Percentiles rank a stretch among this genome's conserved stretches.
These are phyloP conservation scores for Ogataea haglerorum DNA, from an alignment of 805 yeast genomes.

Conservation along the genomic window DNA sequence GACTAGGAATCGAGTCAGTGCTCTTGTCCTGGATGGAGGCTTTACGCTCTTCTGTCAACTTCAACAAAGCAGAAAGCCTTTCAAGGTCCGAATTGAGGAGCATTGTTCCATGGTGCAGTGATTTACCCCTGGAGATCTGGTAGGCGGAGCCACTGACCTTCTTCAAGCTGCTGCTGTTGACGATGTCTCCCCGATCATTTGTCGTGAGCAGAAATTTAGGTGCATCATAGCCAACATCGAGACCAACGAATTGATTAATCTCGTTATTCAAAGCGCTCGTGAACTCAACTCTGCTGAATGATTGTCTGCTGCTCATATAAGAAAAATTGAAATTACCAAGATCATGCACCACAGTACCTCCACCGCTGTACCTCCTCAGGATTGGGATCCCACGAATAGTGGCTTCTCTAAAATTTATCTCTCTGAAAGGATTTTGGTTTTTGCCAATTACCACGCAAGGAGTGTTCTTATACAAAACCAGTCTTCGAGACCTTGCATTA, in stretches of 20 bases:
- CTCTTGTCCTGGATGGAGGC: constrained; percentile 26
- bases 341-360: constrained; percentile 97
- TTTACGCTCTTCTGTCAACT: constrained; percentile 23
- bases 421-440: constrained; percentile 94
- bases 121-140: constrained; percentile 73
- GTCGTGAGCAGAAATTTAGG: constrained; percentile 38
- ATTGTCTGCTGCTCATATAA: constrained; percentile 57
- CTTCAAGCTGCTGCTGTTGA: constrained; percentile 38
- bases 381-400: constrained; percentile 54
- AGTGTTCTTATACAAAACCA: constrained; percentile 70
- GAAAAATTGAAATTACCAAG: constrained; percentile 84
- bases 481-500: constrained; percentile 41
- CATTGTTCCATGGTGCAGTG: constrained; percentile 97
- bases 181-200: constrained; percentile 80
- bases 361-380: constrained; percentile 82
- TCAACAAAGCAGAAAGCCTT: constrained; percentile 57
- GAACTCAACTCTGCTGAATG: constrained; percentile 59
- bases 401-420: constrained; percentile 60
- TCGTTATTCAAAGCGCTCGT: constrained; percentile 28
- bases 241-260: constrained; percentile 20
- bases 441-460: constrained; percentile 94
- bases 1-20: constrained; percentile 76
- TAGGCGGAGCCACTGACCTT: constrained; percentile 94
- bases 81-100: constrained; percentile 62
- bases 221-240: background rate